A percentile compares a stretch with the other conserved stretches of the same genome.
phyloP scores from a whole-genome alignment of 495 filamentous ascomycete genomes.

The Halenospora varia region DNA sequence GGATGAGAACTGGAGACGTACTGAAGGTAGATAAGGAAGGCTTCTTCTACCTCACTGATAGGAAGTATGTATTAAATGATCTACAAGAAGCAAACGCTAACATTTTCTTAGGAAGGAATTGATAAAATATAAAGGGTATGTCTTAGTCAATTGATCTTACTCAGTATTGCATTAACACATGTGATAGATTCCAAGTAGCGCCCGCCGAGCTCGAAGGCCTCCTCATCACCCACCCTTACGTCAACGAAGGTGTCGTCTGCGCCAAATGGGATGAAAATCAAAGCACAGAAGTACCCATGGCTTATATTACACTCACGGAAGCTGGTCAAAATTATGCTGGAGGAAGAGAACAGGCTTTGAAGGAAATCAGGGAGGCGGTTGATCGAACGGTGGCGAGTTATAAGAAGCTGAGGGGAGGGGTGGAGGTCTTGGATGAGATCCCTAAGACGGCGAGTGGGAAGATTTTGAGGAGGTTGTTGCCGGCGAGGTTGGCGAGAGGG shows the following conservation, averaged over 20 bases:
- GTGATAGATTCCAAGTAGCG: conserved; percentile 5
- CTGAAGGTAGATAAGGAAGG: conserved; percentile 54
- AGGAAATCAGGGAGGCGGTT: conserved; percentile 52
- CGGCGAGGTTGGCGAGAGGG: conserved; percentile 17
- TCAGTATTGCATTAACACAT: neutral
- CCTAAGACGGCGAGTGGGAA: conserved; percentile 35
- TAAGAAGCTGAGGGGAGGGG: conserved; percentile 36
- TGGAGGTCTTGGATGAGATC: conserved; percentile 28
- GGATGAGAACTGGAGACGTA: conserved; percentile 63
- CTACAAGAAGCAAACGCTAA: no score
- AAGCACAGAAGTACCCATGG: conserved; percentile 64
- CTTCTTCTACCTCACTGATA: conserved; percentile 57
- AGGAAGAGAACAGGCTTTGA: conserved; percentile 38
- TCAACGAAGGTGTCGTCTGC: conserved; percentile 68
- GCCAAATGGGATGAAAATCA: conserved; percentile 58
- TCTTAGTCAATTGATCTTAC: neutral
- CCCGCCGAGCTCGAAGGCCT: conserved; percentile 21
- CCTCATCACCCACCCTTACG: conserved; percentile 54
- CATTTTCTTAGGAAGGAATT: no score
- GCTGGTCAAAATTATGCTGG: conserved; percentile 32
- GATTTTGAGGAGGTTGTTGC: conserved; percentile 31
- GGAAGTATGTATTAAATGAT: no score
- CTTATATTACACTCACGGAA: conserved; percentile 59
- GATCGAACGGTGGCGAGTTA: conserved; percentile 34
- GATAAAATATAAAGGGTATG: conserved; percentile 7